Evolutionary conservation across 192 early-diverging fungal species (phyloP), one percentile per base, ranked within the genome.

Genomic region (Linnemannia zychae): DNA sequence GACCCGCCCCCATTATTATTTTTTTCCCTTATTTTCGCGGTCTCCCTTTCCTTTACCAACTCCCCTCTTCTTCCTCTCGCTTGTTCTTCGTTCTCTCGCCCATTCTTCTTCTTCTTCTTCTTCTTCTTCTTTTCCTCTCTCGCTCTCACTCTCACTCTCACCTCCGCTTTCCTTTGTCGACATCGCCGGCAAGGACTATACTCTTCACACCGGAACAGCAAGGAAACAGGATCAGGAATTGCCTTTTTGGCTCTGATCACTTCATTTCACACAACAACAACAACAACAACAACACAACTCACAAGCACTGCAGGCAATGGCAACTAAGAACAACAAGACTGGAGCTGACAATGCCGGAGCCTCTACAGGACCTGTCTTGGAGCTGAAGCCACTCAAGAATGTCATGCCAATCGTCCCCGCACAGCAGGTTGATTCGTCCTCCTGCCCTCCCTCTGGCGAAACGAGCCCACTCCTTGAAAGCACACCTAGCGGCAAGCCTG

Each of bases 321-420:
- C 16, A 53, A 12, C n/a, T 34, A 48, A 48, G 28, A 49, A n/a
- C 77, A 50, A 22, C 40, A n/a, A 40, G 50, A 22, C 31, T 15
- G 7, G 60, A 40, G 22, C 46, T 57, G 48, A 40, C 48, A 17
- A 46, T 24, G 40, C n/a, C 71, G 28, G 68, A 70, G 47, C 47
- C 40, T 7, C 7, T 17, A 46, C 69, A 38, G 65, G 76, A 24
- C 75, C 77, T 7, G 47, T 53, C 0, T 52, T 84, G 46, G 82
- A 84, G 57, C 33, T 78, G 12, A 84, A 84, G 57, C 82, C 82
- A 1, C 72, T 78, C 49, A 84, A 84, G 68, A 84, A 84, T 28
- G 77, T 84, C 76, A 84, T 84, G 77, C 82, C 82, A n/a, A 84
- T 84, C 20, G 82, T 84, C 17, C 82, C 82, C 3, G 82, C 82